Percentiles rank a stretch among this genome's conserved stretches.
Conservation (phyloP, 495 filamentous ascomycete species). For the Annulohypoxylon nitens region DNA sequence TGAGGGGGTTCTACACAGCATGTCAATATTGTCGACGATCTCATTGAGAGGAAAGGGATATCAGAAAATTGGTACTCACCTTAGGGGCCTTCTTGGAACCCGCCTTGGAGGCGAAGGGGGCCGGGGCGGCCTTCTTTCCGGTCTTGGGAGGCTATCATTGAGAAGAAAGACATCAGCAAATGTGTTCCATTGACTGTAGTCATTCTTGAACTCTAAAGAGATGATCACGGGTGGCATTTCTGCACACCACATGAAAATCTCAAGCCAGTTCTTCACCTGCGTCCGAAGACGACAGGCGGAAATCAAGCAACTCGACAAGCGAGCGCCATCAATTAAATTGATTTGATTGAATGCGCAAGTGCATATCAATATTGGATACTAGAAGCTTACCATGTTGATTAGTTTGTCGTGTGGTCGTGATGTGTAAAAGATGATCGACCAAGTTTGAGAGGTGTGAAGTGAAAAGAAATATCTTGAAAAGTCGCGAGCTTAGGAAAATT, state of each 20-base stretch:
- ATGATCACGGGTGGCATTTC: slow-evolving; percentile 70
- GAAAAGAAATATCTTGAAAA: slow-evolving; percentile 42
- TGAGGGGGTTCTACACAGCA: slow-evolving; percentile 88
- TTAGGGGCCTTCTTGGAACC: slow-evolving; percentile 95
- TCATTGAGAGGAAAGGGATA: neutral
- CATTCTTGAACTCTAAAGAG: slow-evolving; percentile 96
- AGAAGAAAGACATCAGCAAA: slow-evolving; percentile 98
- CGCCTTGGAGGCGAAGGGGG: slow-evolving; percentile 97
- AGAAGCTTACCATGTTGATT: slow-evolving; percentile 63
- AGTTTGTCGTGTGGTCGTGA: slow-evolving; percentile 48
- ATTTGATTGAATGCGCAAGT: slow-evolving; percentile 41
- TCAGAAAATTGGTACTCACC: slow-evolving; percentile 68
- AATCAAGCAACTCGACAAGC: slow-evolving; percentile 60
- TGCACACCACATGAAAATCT: slow-evolving; percentile 67
- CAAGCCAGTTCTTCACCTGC: slow-evolving; percentile 86
- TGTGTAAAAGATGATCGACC: slow-evolving; percentile 34
- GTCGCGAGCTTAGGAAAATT: slow-evolving; percentile 27
- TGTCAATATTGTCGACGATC: slow-evolving; percentile 50
- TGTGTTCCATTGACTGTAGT: slow-evolving; percentile 80
- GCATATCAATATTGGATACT: slow-evolving; percentile 41
- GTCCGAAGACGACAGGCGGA: slow-evolving; percentile 66
- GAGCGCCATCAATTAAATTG: slow-evolving; percentile 43
- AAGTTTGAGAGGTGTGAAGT: slow-evolving; percentile 45
- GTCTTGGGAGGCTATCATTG: slow-evolving; percentile 99
- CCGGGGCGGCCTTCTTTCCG: slow-evolving; percentile 94